Base-by-base conservation (phyloP, 148 eudicot species). In the Suaeda aralocaspica region DNA sequence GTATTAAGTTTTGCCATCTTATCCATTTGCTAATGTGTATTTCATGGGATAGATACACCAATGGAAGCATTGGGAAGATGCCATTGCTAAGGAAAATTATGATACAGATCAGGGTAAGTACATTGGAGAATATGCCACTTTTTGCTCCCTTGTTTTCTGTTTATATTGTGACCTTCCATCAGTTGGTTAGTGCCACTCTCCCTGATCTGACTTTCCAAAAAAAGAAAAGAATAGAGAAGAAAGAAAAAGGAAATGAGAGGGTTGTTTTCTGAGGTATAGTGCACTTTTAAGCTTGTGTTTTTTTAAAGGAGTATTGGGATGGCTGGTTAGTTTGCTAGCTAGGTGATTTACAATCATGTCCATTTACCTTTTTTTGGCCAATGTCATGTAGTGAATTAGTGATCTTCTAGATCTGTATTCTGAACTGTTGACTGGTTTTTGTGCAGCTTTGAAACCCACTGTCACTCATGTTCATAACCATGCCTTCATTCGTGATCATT, bases 41-140 rank as follows among this genome's bases (percentile, higher is more conserved):
- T 22, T 66, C 29, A 31, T 67, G 65, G 30, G 58, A 49, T 73
- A 92, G 98, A 92, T 92, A 67, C 89, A 85, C 6, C 91, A 83
- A 81, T 92, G 96, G 98, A 89, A 88, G 82, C 84, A 69, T 24
- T 92, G 98, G 98, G 98, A 92, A 72, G 87, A 81, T 60, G 59
- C 83, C 24, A 68, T 88, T 68, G 81, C 81, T 13, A 84, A 89
- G 78, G 87, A 88, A 42, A 82, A 80, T 59, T 77, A 79, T 67
- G 80, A 86, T 68, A 49, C 86, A 6, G 63, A 77, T 55, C 76
- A 79, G 68, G 82, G 98, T 92, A 83, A 70, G 78, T 34, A 18
- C 70, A 34, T 39, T 41, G 30, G 14, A 45, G 7, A 21, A 31
- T 71, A 28, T 59, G 25, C 59, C 30, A 9, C 28, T 28, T 10